Evolutionary conservation across 1,139 yeast genomes (phyloP).

Genomic region (Geotrichum cucujoidarum): DNA sequence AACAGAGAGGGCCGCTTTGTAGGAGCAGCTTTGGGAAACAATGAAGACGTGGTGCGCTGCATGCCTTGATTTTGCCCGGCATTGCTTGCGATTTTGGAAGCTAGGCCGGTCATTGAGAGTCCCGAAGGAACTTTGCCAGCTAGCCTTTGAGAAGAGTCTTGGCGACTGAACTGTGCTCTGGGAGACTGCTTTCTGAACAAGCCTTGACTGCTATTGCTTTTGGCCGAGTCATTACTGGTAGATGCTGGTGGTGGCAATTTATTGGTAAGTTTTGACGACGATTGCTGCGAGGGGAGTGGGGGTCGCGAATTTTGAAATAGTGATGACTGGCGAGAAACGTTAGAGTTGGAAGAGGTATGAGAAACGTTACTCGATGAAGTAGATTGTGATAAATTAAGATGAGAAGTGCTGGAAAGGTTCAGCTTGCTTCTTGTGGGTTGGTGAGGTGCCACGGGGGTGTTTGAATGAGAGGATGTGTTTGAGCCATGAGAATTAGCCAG

Average conservation of each 20-base stretch:
- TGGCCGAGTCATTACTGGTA: background rate
- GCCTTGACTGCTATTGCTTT: background rate
- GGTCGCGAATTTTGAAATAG: slow-evolving; percentile 8
- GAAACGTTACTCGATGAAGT: too few relatives aligned
- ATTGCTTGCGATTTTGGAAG: slow-evolving; percentile 7
- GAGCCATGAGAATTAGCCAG: slow-evolving; percentile 4
- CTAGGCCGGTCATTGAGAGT: slow-evolving; percentile 10
- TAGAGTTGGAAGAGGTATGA: too few relatives aligned
- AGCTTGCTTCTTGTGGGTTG: too few relatives aligned
- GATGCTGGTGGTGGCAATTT: background rate
- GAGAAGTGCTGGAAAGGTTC: too few relatives aligned
- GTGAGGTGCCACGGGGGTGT: background rate
- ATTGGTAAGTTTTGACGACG: background rate
- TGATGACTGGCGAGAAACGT: slow-evolving; percentile 8
- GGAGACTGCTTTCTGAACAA: slow-evolving; percentile 1
- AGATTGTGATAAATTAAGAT: too few relatives aligned
- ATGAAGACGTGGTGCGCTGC: slow-evolving; percentile 11
- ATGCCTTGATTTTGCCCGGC: slow-evolving; percentile 5
- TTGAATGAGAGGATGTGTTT: background rate
- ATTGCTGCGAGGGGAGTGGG: too few relatives aligned
- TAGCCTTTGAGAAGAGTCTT: slow-evolving; percentile 1
- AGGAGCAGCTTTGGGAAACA: slow-evolving; percentile 7
- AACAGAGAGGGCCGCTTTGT: slow-evolving; percentile 14
- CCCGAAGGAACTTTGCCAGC: slow-evolving; percentile 9
- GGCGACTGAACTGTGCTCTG: background rate